A percentile compares a stretch with the other conserved stretches of the same genome.
Evolutionary conservation across 2,329 filamentous ascomycete genomes (phyloP).

Genomic region (Curvularia sp.): DNA sequence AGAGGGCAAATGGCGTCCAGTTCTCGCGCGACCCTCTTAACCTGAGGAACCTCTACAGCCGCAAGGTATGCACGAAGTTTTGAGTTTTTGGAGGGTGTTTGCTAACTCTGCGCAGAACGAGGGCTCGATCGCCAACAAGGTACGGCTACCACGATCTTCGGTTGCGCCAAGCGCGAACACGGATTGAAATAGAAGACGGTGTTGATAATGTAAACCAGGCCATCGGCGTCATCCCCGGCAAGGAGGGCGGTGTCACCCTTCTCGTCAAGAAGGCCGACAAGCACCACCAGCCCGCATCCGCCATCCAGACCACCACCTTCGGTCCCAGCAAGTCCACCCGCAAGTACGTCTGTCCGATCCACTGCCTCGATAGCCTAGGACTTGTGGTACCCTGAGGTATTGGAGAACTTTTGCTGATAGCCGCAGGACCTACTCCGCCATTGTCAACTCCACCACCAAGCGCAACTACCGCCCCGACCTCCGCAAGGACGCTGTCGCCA

Average conservation of each 20-base stretch:
- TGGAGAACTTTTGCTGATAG: constrained; percentile 8
- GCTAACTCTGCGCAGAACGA: constrained; percentile 68
- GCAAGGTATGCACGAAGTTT: constrained; percentile 70
- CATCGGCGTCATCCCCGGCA: constrained; percentile 75
- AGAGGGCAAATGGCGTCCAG: constrained; percentile 84
- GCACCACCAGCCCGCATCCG: constrained; percentile 74
- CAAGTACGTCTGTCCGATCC: constrained; percentile 67
- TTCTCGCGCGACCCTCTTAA: constrained; percentile 96
- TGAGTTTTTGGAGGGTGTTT: constrained; percentile 14
- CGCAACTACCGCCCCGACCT: constrained; percentile 74
- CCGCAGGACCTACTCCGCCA: constrained; percentile 78
- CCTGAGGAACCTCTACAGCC: constrained; percentile 86
- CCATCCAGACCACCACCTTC: constrained; percentile 71
- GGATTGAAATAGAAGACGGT: constrained; percentile 3
- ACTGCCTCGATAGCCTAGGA: not conserved
- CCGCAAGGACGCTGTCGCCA: constrained; percentile 73
- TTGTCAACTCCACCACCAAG: constrained; percentile 84
- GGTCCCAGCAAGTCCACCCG: constrained; percentile 74
- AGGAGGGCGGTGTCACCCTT: constrained; percentile 81
- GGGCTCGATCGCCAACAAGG: constrained; percentile 93
- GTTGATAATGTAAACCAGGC: constrained; percentile 62
- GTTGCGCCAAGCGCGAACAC: constrained; percentile 16
- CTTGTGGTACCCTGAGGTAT: not conserved
- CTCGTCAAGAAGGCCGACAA: constrained; percentile 82
- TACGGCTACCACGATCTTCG: constrained; percentile 53